Base-by-base conservation (phyloP, 805 yeast species). In the Debaryomyces tyrocola region DNA sequence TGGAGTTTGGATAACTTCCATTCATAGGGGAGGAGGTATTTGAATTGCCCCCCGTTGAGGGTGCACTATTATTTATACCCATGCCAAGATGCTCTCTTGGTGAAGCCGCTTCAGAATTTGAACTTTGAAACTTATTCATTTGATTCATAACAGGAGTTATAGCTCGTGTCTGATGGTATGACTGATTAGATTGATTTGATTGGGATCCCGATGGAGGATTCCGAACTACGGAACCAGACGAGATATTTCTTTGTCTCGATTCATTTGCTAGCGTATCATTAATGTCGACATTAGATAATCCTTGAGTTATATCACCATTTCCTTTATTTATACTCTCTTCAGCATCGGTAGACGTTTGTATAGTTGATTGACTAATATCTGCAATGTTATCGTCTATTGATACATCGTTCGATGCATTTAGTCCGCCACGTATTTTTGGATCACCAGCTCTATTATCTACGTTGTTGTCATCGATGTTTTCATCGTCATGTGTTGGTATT, bases 401-500 rank as follows among this genome's bases (percentile, higher is more conserved):
- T 12, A 14, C 43, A 8, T 31, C 21, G 18, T 28, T 28, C 12
- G 29, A 41, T 4, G 35, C 14, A 5, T 20, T 24, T n/a, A 41
- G 24, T 10, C 6, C 33, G 20, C 34, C 24, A n/a, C 18, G 12
- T 10, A 10, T 31, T 20, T 37, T 29, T 11, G 14, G 15, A 17
- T 18, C 10, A 6, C 11, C 41, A 7, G 31, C 12, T 14, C 20
- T 29, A 11, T 29, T 33, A 15, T 17, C 2, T 31, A 31, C 17
- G 17, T 12, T 31, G 37, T 17, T 36, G 7, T 62, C 70, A 43
- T 66, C 70, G 24, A 63, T 63, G 46, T 64, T 64, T 41, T 67
- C 69, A 38, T 64, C 66, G 21, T 67, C 64, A 10, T 59, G 64
- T 6, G 74, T 68, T 17, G 60, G 58, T 33, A 67, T 67, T 39